These are phyloP conservation scores for Pythium sukuiense DNA, from an alignment of 352 stramenopile species.

Conservation along the genomic window DNA sequence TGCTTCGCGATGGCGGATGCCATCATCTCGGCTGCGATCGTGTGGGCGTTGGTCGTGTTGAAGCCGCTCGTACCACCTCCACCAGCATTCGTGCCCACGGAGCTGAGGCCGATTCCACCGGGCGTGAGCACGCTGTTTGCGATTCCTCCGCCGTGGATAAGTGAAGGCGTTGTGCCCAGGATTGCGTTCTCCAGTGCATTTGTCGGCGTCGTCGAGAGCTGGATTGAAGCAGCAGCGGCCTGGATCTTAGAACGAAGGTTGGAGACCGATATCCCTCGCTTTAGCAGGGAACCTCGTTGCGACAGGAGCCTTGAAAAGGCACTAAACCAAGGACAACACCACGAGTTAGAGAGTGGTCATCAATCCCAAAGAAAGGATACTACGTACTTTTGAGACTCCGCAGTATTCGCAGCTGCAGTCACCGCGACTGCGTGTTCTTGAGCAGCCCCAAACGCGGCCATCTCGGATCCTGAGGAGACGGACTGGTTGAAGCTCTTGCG, in stretches of 20 bases:
- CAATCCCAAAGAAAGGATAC: neutral
- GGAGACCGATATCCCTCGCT: slow-evolving; percentile 37
- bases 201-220: slow-evolving; percentile 35
- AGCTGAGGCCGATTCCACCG: slow-evolving; percentile 24
- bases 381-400: slow-evolving; percentile 28
- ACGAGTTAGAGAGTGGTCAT: neutral
- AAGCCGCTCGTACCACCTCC: slow-evolving; percentile 30
- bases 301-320: slow-evolving; percentile 62
- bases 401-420: slow-evolving; percentile 4
- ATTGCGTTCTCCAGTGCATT: slow-evolving; percentile 76
- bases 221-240: slow-evolving; percentile 28
- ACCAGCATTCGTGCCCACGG: slow-evolving; percentile 21
- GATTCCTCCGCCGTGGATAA: slow-evolving; percentile 13
- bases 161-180: slow-evolving; percentile 39
- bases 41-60: slow-evolving; percentile 40
- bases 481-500: slow-evolving; percentile 21
- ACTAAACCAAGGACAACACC: slow-evolving; percentile 23
- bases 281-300: slow-evolving; percentile 61
- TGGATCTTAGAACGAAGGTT: slow-evolving; percentile 30
- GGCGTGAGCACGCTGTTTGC: slow-evolving; percentile 26
- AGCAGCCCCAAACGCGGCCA: slow-evolving; percentile 15
- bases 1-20: slow-evolving; percentile 70
- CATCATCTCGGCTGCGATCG: slow-evolving; percentile 78
- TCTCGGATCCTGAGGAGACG: slow-evolving; percentile 9
- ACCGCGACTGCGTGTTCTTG: slow-evolving; percentile 15